Evolutionary conservation across 2,329 filamentous ascomycete genomes (phyloP).

Genomic region (Fusarium sp.): DNA sequence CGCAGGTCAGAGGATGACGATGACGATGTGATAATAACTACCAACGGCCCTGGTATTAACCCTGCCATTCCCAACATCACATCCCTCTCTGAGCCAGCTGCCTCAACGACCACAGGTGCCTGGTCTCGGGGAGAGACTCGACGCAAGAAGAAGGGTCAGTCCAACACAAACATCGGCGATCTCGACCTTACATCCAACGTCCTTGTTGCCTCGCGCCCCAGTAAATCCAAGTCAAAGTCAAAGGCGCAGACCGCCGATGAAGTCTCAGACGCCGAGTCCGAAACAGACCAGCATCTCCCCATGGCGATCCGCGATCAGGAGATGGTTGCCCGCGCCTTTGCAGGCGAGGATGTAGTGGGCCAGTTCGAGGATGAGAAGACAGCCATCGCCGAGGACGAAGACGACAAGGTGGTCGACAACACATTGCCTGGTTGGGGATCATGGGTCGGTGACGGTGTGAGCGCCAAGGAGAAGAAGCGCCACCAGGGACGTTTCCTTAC

Average conservation of each 20-base stretch:
- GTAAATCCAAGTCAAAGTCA: slow-evolving; percentile 51
- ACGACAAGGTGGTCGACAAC: slow-evolving; percentile 84
- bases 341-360: slow-evolving; percentile 85
- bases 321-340: slow-evolving; percentile 87
- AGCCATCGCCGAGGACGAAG: slow-evolving; percentile 79
- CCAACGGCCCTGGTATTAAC: slow-evolving; percentile 32
- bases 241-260: slow-evolving; percentile 50
- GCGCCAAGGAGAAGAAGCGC: slow-evolving; percentile 75
- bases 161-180: slow-evolving; percentile 52
- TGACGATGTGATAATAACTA: slow-evolving; percentile 50
- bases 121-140: slow-evolving; percentile 60
- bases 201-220: slow-evolving; percentile 50
- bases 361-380: slow-evolving; percentile 88
- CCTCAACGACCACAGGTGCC: slow-evolving; percentile 54
- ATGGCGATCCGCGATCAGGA: slow-evolving; percentile 73
- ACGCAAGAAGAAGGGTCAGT: slow-evolving; percentile 58
- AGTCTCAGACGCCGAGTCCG: slow-evolving; percentile 56
- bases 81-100: slow-evolving; percentile 36
- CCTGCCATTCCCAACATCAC: slow-evolving; percentile 41
- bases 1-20: slow-evolving; percentile 45
- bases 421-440: slow-evolving; percentile 95
- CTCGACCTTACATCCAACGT: slow-evolving; percentile 59
- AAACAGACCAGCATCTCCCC: slow-evolving; percentile 67
- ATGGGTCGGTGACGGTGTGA: slow-evolving; percentile 89
- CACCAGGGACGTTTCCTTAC: slow-evolving; percentile 75